phyloP scores from a whole-genome alignment of 176 grass and related monocot species.

The Ampelocalamus luodianensis region DNA sequence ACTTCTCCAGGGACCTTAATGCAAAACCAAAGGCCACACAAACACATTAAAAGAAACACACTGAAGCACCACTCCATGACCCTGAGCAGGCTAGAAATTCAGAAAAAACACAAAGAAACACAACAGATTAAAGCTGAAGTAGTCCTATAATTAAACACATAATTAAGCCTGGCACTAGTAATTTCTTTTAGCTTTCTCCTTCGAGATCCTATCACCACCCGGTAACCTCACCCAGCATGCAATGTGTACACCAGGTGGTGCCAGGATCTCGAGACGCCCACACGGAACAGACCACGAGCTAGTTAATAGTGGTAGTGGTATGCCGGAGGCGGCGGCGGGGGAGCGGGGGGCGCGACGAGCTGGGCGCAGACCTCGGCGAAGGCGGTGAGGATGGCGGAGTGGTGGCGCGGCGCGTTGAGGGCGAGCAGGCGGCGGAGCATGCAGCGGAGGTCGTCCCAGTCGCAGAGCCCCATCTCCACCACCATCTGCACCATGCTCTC shows the following conservation, averaged over 20 bases:
- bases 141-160: background rate
- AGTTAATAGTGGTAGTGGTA: slow-evolving; percentile 49
- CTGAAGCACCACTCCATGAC: background rate
- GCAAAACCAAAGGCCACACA: slow-evolving; percentile 56
- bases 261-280: slow-evolving; percentile 65
- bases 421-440: slow-evolving; percentile 91
- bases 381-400: slow-evolving; percentile 86
- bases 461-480: slow-evolving; percentile 83
- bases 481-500: slow-evolving; percentile 97
- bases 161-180: background rate
- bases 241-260: slow-evolving; percentile 61
- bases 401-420: slow-evolving; percentile 90
- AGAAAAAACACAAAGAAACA: background rate
- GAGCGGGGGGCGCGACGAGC: slow-evolving; percentile 25
- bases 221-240: slow-evolving; percentile 23
- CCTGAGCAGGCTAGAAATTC: background rate
- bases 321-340: background rate
- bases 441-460: slow-evolving; percentile 82
- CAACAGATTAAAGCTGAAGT: background rate
- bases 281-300: background rate
- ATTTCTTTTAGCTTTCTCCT: slow-evolving; percentile 36
- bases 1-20: slow-evolving; percentile 23
- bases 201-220: slow-evolving; percentile 93
- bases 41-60: background rate
- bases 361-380: slow-evolving; percentile 88